A percentile compares a stretch with the other conserved stretches of the same genome.
These are phyloP conservation scores for Xylaria flabelliformis DNA, from an alignment of 495 filamentous ascomycete genomes.

Conservation along the genomic window DNA sequence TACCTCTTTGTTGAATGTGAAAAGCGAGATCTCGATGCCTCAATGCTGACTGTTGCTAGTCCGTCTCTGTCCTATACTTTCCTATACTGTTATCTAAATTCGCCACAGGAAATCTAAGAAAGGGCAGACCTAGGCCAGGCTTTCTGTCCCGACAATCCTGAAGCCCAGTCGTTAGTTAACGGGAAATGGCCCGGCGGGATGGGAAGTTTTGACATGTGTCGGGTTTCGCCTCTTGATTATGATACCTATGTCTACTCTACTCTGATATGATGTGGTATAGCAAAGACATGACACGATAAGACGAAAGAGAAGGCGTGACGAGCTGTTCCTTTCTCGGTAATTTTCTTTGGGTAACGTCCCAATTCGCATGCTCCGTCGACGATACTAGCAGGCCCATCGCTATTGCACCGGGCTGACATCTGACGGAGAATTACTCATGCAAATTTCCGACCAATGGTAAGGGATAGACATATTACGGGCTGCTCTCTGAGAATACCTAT, in stretches of 20 bases:
- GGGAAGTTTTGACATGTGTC: background rate
- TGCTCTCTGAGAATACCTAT: slow-evolving; percentile 24
- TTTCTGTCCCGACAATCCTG: background rate
- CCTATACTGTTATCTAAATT: background rate
- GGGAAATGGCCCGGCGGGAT: slow-evolving; percentile 5
- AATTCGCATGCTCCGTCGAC: slow-evolving; percentile 25
- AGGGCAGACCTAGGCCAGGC: background rate
- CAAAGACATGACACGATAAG: slow-evolving; percentile 6
- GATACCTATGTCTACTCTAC: background rate
- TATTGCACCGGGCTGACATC: slow-evolving; percentile 12
- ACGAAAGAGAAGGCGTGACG: background rate
- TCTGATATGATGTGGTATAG: background rate
- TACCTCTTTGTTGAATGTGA: background rate
- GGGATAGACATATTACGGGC: slow-evolving; percentile 27
- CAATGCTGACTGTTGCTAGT: background rate
- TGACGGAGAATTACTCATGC: slow-evolving; percentile 31
- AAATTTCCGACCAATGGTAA: slow-evolving; percentile 39
- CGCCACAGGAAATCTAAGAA: background rate
- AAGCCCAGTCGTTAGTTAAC: background rate
- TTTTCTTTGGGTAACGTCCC: slow-evolving; percentile 12
- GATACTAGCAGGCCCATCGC: slow-evolving; percentile 4
- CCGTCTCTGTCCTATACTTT: background rate
- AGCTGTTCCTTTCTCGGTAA: slow-evolving; percentile 5
- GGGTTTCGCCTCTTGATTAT: background rate
- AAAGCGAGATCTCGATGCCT: slow-evolving; percentile 2